Evolutionary conservation across 2,329 filamentous ascomycete genomes (phyloP).

Genomic region (Colletotrichum somersetense): DNA sequence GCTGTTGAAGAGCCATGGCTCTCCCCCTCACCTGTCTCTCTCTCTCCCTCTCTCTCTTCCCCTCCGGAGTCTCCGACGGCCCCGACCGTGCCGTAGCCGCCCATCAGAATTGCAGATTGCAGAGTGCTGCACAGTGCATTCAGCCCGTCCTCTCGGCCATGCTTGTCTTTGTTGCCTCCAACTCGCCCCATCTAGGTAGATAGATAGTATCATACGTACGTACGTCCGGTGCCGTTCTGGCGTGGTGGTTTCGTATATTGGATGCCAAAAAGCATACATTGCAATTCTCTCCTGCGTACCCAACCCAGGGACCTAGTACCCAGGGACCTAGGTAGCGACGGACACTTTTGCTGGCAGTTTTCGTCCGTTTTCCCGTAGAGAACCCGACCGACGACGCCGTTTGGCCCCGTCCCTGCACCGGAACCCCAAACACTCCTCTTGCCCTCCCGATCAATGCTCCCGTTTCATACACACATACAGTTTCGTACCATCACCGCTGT

Average conservation of each 20-base stretch:
- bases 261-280: not conserved
- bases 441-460: conserved; percentile 38
- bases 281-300: not conserved
- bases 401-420: conserved; percentile 24
- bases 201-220: no score
- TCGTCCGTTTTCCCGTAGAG: conserved; percentile 3
- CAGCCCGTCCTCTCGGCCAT: not conserved
- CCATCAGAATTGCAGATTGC: not conserved
- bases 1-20: not conserved
- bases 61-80: not conserved
- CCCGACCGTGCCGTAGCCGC: conserved; percentile 30
- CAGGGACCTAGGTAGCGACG: not conserved
- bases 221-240: not conserved
- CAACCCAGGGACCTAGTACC: no score
- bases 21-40: not conserved
- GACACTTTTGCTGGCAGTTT: not conserved
- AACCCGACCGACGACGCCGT: conserved; percentile 9
- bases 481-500: conserved; percentile 21
- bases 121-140: conserved; percentile 25
- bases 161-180: not conserved
- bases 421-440: conserved; percentile 39
- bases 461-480: conserved; percentile 32
- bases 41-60: not conserved
- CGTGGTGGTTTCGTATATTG: not conserved
- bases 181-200: not conserved